Evolutionary conservation across 108 stramenopile species (phyloP).

Genomic region (Skeletonema tropicum): DNA sequence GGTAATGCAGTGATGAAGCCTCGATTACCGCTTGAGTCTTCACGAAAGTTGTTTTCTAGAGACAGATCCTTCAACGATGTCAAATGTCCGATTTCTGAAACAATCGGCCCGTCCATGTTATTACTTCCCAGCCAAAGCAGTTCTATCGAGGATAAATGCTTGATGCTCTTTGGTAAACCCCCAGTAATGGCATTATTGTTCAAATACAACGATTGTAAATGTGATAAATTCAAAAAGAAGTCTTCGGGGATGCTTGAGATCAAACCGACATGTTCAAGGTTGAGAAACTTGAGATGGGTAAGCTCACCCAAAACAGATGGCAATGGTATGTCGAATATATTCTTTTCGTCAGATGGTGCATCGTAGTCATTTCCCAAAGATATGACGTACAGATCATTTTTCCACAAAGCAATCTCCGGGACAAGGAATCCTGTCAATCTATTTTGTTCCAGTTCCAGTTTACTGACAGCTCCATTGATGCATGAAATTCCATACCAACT

Average conservation of each 20-base stretch:
- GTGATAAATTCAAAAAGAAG: conserved; percentile 25
- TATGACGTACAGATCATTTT: conserved; percentile 18
- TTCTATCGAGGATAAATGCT: conserved; percentile 32
- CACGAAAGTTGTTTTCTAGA: conserved; percentile 41
- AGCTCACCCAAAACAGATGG: conserved; percentile 35
- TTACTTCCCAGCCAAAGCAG: conserved; percentile 51
- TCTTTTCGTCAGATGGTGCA: conserved; percentile 26
- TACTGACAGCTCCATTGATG: conserved; percentile 19
- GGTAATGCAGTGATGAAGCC: conserved; percentile 30
- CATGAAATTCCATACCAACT: conserved; percentile 58
- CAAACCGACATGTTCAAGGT: conserved; percentile 31
- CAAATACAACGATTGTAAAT: conserved; percentile 55
- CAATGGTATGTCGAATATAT: conserved; percentile 29
- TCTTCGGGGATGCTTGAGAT: conserved; percentile 28
- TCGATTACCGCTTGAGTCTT: conserved; percentile 19
- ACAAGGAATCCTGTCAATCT: conserved; percentile 35
- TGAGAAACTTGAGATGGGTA: conserved; percentile 25
- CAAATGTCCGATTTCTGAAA: conserved; percentile 39
- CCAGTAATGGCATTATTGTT: conserved; percentile 63
- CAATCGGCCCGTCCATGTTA: conserved; percentile 40
- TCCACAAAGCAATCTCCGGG: conserved; percentile 29
- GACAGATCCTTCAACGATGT: conserved; percentile 33
- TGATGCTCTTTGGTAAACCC: conserved; percentile 35
- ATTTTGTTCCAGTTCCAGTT: conserved; percentile 33
- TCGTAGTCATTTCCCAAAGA: conserved; percentile 45